phyloP scores from a whole-genome alignment of 306 rosid species.

The Trichosanthes cucumerina region DNA sequence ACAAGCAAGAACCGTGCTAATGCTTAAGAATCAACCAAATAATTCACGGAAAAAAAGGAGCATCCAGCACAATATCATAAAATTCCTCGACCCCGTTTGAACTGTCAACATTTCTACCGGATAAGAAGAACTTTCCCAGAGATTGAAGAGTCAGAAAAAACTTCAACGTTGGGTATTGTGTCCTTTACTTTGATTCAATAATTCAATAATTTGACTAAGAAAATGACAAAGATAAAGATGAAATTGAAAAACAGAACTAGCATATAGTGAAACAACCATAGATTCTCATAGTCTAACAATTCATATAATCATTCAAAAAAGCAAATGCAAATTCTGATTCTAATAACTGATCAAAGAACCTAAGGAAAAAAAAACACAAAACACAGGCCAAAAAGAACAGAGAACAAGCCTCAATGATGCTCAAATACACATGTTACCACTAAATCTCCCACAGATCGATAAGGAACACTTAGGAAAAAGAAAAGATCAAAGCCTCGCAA shows the following conservation, averaged over 20 bases:
- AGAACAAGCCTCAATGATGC: conserved; percentile 7
- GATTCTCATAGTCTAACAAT: not conserved
- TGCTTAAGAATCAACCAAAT: not conserved
- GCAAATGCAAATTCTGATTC: not conserved
- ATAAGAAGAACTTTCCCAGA: not conserved
- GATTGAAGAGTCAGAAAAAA: not conserved
- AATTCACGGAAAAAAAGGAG: not conserved
- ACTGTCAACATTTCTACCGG: not conserved
- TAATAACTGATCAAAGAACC: not conserved
- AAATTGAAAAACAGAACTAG: not conserved
- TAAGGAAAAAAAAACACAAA: not conserved
- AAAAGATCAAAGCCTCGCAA: conserved; percentile 25
- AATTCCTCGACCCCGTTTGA: not conserved
- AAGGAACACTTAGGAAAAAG: not conserved
- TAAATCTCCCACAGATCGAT: conserved; percentile 20
- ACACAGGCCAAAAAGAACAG: not conserved
- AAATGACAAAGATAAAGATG: not conserved
- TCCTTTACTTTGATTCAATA: not conserved
- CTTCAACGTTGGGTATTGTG: not conserved
- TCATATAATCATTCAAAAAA: not conserved
- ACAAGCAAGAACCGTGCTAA: not conserved
- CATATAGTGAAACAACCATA: not conserved
- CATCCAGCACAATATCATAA: not conserved
- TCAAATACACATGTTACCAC: not conserved
- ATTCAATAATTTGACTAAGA: not conserved